These are phyloP conservation scores for Plasmodium vinckei DNA, from an alignment of 169 alveolate genomes.

Conservation along the genomic window DNA sequence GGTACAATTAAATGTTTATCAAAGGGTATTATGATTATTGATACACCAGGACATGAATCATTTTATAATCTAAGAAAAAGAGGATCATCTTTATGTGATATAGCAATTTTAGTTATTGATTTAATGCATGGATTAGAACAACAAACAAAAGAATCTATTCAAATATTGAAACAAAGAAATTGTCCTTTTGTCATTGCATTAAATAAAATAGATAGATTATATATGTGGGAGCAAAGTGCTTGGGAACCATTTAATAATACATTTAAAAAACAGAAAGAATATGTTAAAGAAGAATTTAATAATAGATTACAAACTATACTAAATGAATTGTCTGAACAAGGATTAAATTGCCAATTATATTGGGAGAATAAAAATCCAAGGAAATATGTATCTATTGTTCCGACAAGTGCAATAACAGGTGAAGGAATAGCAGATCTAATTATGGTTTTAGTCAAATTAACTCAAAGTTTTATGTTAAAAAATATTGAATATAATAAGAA, in stretches of 20 bases:
- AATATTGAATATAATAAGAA: conserved; percentile 89
- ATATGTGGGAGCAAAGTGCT: conserved; percentile 94
- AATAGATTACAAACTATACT: conserved; percentile 85
- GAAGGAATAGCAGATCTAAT: conserved; percentile 99
- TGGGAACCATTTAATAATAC: conserved; percentile 92
- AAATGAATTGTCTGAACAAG: conserved; percentile 96
- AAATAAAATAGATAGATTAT: conserved; percentile 98
- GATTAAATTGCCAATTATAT: conserved; percentile 95
- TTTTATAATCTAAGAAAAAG: conserved; percentile 97
- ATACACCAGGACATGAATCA: conserved; percentile 99
- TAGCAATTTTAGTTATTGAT: conserved; percentile 99
- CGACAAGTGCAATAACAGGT: conserved; percentile 99
- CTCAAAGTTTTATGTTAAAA: conserved; percentile 92
- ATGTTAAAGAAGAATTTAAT: conserved; percentile 91
- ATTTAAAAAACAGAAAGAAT: conserved; percentile 88
- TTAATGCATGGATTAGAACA: conserved; percentile 99
- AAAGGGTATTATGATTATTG: conserved; percentile 96
- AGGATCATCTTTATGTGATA: conserved; percentile 99
- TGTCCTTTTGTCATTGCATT: conserved; percentile 99
- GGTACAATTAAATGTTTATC: conserved; percentile 34
- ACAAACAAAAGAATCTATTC: conserved; percentile 96
- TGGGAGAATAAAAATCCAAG: conserved; percentile 97
- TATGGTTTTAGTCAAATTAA: conserved; percentile 91
- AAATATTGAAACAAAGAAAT: conserved; percentile 90
- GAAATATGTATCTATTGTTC: conserved; percentile 95